Evolutionary conservation across 1,284 basidiomycete genomes (phyloP).

Genomic region (Apiotrichum domesticum): DNA sequence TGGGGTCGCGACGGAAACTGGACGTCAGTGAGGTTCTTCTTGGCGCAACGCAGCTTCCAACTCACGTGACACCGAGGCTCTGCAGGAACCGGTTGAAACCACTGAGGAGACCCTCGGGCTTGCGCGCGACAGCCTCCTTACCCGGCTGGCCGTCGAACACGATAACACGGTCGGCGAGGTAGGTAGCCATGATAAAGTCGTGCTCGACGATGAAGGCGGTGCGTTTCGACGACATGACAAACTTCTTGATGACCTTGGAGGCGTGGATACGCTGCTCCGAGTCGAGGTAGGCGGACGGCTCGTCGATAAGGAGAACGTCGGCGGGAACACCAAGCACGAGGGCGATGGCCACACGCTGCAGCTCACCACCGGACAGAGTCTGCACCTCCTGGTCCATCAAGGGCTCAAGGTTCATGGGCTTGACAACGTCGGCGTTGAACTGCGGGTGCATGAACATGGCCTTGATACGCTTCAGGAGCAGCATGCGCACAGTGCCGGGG

Average conservation of each 20-base stretch:
- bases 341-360: conserved; percentile 91
- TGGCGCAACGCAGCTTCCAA: conserved; percentile 57
- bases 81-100: conserved; percentile 65
- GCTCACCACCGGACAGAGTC: conserved; percentile 91
- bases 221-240: conserved; percentile 89
- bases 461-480: conserved; percentile 89
- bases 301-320: conserved; percentile 70
- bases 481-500: conserved; percentile 84
- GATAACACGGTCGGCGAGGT: conserved; percentile 93
- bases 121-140: conserved; percentile 69
- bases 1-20: conserved; percentile 58
- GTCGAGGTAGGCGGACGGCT: conserved; percentile 61
- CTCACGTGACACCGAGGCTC: conserved; percentile 79
- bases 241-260: conserved; percentile 93
- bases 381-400: conserved; percentile 95
- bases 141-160: conserved; percentile 87
- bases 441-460: conserved; percentile 91
- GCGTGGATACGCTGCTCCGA: conserved; percentile 98
- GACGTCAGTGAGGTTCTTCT: not conserved
- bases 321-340: conserved; percentile 75
- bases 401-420: conserved; percentile 84
- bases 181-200: conserved; percentile 60
- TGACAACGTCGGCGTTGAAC: conserved; percentile 92
- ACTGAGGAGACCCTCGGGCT: conserved; percentile 45
- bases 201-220: conserved; percentile 69